These are phyloP conservation scores for Caryopteris hybrid DNA, from an alignment of 305 asterid species.

Conservation along the genomic window DNA sequence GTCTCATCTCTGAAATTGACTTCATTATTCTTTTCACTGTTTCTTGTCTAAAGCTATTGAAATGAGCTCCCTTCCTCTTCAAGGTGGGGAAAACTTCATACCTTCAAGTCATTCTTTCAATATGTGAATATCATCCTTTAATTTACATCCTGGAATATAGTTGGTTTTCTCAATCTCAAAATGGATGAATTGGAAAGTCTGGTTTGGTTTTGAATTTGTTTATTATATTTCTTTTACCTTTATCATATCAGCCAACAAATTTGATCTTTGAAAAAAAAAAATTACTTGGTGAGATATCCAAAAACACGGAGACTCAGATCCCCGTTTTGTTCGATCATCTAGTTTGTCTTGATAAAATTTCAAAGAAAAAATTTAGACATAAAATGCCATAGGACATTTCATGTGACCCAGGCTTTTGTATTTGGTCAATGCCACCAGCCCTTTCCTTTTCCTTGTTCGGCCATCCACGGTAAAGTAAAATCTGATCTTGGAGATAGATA, in stretches of 20 bases:
- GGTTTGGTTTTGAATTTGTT: conserved; percentile 6
- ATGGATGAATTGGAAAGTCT: conserved; percentile 13
- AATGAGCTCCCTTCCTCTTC: conserved; percentile 6
- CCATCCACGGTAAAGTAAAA: conserved; percentile 10
- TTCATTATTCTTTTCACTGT: conserved; percentile 6
- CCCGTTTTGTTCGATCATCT: no score
- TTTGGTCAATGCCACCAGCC: neutral
- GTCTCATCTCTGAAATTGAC: conserved; percentile 2
- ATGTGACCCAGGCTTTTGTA: neutral
- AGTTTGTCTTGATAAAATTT: conserved; percentile 4
- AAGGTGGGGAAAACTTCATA: conserved; percentile 14
- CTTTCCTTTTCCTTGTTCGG: conserved; percentile 6
- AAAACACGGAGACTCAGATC: conserved; percentile 7
- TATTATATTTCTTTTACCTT: neutral
- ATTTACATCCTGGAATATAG: neutral
- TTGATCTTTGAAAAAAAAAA: neutral
- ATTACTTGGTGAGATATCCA: neutral
- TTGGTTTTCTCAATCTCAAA: neutral
- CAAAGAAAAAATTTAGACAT: neutral
- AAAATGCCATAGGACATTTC: conserved; percentile 6
- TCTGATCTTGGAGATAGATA: conserved; percentile 15
- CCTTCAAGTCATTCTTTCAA: conserved; percentile 10
- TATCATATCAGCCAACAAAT: neutral
- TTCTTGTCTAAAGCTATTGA: conserved; percentile 11
- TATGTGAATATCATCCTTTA: neutral